Percentiles rank a stretch among this genome's conserved stretches.
Conservation (phyloP, 2,329 filamentous ascomycete species). For the Fusarium heterosporum region DNA sequence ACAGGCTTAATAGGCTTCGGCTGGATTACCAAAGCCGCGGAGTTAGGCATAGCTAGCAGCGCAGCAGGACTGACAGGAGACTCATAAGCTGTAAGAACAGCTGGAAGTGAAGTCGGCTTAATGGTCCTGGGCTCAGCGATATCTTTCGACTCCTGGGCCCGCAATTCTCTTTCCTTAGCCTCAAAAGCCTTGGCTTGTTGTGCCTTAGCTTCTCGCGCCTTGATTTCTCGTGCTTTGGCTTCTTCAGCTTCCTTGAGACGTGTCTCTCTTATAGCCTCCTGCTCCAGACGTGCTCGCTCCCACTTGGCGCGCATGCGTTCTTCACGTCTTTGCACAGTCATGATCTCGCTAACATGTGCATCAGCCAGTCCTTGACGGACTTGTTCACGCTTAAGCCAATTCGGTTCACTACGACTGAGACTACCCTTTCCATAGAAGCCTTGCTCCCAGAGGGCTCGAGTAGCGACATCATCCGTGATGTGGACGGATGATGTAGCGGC, state of each 20-base stretch:
- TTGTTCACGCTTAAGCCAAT: conserved; percentile 88
- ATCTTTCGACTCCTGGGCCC: conserved; percentile 14
- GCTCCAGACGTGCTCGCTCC: conserved; percentile 88
- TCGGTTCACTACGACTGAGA: conserved; percentile 93
- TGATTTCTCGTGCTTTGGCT: conserved; percentile 40
- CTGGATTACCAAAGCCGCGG: conserved; percentile 43
- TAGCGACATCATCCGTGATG: conserved; percentile 79
- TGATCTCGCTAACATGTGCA: conserved; percentile 81
- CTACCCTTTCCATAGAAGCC: conserved; percentile 97
- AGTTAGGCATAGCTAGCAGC: conserved; percentile 69
- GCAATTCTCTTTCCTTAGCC: conserved; percentile 15
- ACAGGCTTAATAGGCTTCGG: conserved; percentile 8
- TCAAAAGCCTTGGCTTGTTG: conserved; percentile 23
- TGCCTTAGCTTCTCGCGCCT: conserved; percentile 35
- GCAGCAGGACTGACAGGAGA: conserved; percentile 59
- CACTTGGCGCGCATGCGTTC: conserved; percentile 89
- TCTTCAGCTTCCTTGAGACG: conserved; percentile 59
- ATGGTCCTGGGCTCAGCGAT: conserved; percentile 5
- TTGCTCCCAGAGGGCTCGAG: conserved; percentile 91
- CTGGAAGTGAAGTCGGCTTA: conserved; percentile 6
- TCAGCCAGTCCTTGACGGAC: conserved; percentile 74
- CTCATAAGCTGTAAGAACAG: conserved; percentile 1
- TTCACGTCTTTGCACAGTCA: conserved; percentile 79
- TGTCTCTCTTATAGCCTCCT: conserved; percentile 83
- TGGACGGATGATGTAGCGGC: conserved; percentile 84